Conservation (phyloP, 345 rosid genomes). For the Mallotus nudiflorus region DNA sequence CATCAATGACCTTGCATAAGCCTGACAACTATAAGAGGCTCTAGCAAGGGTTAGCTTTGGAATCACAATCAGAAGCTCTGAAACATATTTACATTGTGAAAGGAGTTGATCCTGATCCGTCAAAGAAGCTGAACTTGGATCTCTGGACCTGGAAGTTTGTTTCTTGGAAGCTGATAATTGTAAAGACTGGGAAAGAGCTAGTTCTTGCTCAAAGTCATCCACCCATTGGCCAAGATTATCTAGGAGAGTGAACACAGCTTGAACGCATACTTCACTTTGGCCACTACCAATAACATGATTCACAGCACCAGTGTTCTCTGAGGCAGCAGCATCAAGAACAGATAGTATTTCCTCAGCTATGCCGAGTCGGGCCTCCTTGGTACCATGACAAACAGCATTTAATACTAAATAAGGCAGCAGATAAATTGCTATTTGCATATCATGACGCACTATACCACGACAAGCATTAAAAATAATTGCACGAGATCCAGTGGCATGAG, state of each 20-base stretch:
- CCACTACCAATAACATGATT: slow-evolving; percentile 54
- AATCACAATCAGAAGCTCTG: slow-evolving; percentile 76
- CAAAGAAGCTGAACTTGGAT: slow-evolving; percentile 44
- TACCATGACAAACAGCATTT: slow-evolving; percentile 83
- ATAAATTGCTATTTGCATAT: slow-evolving; percentile 88
- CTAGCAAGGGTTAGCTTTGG: slow-evolving; percentile 89
- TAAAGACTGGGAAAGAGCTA: slow-evolving; percentile 71
- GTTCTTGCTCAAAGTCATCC: slow-evolving; percentile 81
- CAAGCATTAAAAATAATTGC: slow-evolving; percentile 86
- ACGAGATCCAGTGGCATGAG: slow-evolving; percentile 85
- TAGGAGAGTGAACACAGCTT: slow-evolving; percentile 92
- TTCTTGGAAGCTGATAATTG: slow-evolving; percentile 59
- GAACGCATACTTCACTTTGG: slow-evolving; percentile 91
- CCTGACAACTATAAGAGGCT: slow-evolving; percentile 91
- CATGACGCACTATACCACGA: slow-evolving; percentile 96
- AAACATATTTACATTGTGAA: slow-evolving; percentile 81
- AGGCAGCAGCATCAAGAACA: slow-evolving; percentile 87
- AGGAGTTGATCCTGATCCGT: slow-evolving; percentile 72
- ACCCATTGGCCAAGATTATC: slow-evolving; percentile 99
- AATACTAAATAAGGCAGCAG: slow-evolving; percentile 90
- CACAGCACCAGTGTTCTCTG: slow-evolving; percentile 64
- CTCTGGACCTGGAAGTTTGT: slow-evolving; percentile 59
- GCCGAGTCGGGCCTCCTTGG: slow-evolving; percentile 75
- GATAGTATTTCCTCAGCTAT: slow-evolving; percentile 83
- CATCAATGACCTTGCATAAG: slow-evolving; percentile 95